These are phyloP conservation scores for Citropsis articulata DNA, from an alignment of 345 rosid genomes.

Conservation along the genomic window DNA sequence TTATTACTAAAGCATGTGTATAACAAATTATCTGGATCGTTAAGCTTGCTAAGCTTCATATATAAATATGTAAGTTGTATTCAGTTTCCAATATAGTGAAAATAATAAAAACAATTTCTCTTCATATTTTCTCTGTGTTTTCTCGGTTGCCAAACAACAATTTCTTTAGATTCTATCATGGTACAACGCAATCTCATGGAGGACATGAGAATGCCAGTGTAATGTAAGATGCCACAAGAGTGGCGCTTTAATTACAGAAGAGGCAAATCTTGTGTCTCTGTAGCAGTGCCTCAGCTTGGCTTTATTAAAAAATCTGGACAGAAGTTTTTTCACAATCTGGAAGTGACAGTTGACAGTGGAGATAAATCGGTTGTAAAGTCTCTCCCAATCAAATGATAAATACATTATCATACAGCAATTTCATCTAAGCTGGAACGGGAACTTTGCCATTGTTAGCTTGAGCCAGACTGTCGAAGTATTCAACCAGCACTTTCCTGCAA, in stretches of 20 bases:
- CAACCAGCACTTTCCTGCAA: conserved; percentile 91
- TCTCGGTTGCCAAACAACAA: no score
- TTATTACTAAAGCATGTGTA: no score
- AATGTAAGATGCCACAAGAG: background rate
- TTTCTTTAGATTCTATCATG: no score
- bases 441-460: conserved; percentile 29
- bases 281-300: conserved; percentile 14
- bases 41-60: no score
- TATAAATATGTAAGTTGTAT: no score
- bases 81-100: no score
- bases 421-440: conserved; percentile 46
- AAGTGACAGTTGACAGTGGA: background rate
- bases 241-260: background rate
- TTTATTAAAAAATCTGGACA: conserved; percentile 28
- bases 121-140: no score
- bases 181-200: background rate
- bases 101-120: no score
- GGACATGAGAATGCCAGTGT: background rate
- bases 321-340: conserved; percentile 3
- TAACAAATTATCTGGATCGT: no score
- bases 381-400: conserved; percentile 21
- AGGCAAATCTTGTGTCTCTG: background rate
- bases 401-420: conserved; percentile 20
- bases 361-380: conserved; percentile 10
- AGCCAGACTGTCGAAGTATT: conserved; percentile 74